A percentile compares a stretch with the other conserved stretches of the same genome.
phyloP scores from a whole-genome alignment of 176 grass and related monocot genomes.

The Rhynchospora pubera region DNA sequence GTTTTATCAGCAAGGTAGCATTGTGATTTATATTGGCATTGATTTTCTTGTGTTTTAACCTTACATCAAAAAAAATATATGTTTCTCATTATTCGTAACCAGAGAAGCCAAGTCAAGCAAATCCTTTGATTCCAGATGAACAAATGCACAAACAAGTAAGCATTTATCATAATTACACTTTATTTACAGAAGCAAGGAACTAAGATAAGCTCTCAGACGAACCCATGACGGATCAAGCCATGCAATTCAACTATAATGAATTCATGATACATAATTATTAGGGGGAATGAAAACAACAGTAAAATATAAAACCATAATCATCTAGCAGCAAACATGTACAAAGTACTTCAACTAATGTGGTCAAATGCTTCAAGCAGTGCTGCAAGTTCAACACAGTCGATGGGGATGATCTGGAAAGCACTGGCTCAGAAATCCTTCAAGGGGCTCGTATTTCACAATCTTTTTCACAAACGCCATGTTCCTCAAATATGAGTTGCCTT shows the following conservation, averaged over 20 bases:
- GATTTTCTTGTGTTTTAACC: too few relatives aligned
- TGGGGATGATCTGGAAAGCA: neutral
- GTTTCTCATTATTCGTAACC: neutral
- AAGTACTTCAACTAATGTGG: neutral
- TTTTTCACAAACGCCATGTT: neutral
- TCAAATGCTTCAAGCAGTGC: neutral
- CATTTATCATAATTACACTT: neutral
- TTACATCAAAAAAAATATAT: neutral
- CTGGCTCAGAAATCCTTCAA: neutral
- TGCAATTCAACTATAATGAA: neutral
- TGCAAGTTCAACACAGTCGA: neutral
- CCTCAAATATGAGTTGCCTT: conserved; percentile 1
- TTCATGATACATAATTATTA: too few relatives aligned
- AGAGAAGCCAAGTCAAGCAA: neutral
- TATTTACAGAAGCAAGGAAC: neutral
- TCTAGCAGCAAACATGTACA: too few relatives aligned
- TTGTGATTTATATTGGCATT: too few relatives aligned
- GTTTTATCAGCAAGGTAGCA: too few relatives aligned
- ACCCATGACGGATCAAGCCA: neutral
- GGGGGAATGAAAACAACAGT: too few relatives aligned
- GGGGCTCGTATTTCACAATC: neutral
- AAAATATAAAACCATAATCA: too few relatives aligned
- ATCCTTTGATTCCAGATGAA: neutral
- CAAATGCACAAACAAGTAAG: neutral
- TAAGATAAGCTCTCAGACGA: neutral